A percentile compares a stretch with the other conserved stretches of the same genome.
Conservation (phyloP, 257 asterid species). For the Phtheirospermum japonicum region DNA sequence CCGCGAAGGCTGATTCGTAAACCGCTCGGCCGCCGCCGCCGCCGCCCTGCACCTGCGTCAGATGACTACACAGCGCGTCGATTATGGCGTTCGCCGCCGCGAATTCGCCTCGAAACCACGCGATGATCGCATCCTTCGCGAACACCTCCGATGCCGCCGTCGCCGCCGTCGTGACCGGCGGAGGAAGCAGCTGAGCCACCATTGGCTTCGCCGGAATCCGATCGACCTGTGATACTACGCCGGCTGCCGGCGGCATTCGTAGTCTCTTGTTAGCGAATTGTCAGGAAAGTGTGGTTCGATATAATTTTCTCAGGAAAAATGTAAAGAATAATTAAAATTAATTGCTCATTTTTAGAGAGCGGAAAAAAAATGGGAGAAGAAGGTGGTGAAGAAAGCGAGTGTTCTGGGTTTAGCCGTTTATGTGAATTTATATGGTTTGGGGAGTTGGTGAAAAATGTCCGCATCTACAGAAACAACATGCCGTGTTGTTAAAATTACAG, state of each 20-base stretch:
- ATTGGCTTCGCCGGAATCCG: slow-evolving; percentile 39
- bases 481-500: no score
- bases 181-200: slow-evolving; percentile 12
- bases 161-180: slow-evolving; percentile 41
- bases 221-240: slow-evolving; percentile 52
- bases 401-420: no score
- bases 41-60: slow-evolving; percentile 62
- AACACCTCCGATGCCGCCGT: slow-evolving; percentile 46
- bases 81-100: slow-evolving; percentile 97
- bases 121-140: slow-evolving; percentile 83
- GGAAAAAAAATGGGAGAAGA: background rate
- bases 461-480: no score
- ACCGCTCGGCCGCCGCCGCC: slow-evolving; percentile 26
- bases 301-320: no score
- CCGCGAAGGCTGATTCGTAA: slow-evolving; percentile 71
- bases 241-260: slow-evolving; percentile 85
- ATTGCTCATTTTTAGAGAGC: background rate
- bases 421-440: no score
- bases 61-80: slow-evolving; percentile 76
- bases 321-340: no score
- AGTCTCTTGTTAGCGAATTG: no score
- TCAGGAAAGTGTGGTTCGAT: no score
- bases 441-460: no score
- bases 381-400: no score
- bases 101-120: slow-evolving; percentile 93